Evolutionary conservation across 257 asterid genomes (phyloP).

Genomic region (Galeopsis tetrahit): DNA sequence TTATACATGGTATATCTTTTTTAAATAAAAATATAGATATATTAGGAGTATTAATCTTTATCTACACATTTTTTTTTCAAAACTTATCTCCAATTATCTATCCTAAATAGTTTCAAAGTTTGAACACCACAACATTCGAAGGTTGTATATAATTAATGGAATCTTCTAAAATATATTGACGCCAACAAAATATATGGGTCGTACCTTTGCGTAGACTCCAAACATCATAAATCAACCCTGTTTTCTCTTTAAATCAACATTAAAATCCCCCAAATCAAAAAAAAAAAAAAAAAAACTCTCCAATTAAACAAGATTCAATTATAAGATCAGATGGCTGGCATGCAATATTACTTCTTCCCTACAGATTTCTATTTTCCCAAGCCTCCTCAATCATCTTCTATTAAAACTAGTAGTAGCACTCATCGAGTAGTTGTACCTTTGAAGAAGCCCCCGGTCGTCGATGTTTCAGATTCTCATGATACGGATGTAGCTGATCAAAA

Average conservation of each 20-base stretch:
- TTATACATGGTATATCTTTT: no score
- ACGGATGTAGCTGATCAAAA: background rate
- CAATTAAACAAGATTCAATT: background rate
- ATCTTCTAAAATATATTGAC: conserved; percentile 17
- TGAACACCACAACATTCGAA: conserved; percentile 22
- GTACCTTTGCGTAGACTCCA: conserved; percentile 32
- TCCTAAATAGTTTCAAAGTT: background rate
- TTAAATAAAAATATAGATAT: no score
- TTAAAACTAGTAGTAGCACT: background rate
- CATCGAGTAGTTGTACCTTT: conserved; percentile 1
- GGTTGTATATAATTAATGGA: conserved; percentile 22
- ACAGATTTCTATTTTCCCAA: conserved; percentile 64
- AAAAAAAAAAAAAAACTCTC: background rate
- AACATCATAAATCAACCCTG: background rate
- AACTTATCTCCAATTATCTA: no score
- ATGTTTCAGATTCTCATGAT: background rate
- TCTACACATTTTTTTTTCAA: no score
- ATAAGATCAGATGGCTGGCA: conserved; percentile 47
- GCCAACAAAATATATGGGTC: conserved; percentile 13
- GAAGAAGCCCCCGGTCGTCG: background rate
- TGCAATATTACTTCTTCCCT: conserved; percentile 62
- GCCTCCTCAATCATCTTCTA: conserved; percentile 33
- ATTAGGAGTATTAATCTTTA: no score
- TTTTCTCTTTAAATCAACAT: background rate
- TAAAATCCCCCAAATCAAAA: no score